Percentiles rank a stretch among this genome's conserved stretches.
Evolutionary conservation across 495 filamentous ascomycete genomes (phyloP).

Genomic region (Xylaria cubensis): DNA sequence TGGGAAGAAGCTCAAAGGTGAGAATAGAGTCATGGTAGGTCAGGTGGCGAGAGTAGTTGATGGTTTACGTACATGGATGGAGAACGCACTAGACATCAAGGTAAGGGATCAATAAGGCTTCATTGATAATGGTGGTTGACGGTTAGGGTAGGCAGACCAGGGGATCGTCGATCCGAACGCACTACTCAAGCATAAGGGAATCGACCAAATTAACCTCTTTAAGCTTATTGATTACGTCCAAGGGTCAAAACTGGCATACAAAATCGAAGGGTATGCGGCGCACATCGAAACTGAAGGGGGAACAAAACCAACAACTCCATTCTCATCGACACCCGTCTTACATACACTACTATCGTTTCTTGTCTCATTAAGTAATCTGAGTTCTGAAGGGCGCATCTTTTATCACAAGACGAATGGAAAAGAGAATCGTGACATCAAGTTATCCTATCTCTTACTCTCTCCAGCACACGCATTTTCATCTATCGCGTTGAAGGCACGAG

Average conservation of each 20-base stretch:
- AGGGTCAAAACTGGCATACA: constrained; percentile 91
- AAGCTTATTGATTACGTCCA: constrained; percentile 86
- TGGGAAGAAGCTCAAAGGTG: constrained; percentile 84
- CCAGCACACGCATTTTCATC: constrained; percentile 90
- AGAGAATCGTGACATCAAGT: constrained; percentile 53
- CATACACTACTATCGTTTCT: constrained; percentile 87
- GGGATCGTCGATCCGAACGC: constrained; percentile 67
- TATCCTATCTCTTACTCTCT: constrained; percentile 93
- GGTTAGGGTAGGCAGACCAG: constrained; percentile 49
- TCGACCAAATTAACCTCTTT: constrained; percentile 94
- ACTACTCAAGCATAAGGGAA: constrained; percentile 82
- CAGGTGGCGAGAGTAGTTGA: constrained; percentile 83
- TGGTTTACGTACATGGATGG: constrained; percentile 72
- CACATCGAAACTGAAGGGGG: constrained; percentile 58
- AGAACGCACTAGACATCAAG: constrained; percentile 50
- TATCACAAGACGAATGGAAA: constrained; percentile 60
- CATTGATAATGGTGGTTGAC: constrained; percentile 2
- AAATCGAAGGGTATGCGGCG: constrained; percentile 85
- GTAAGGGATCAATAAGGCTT: constrained; percentile 35
- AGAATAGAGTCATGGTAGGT: constrained; percentile 90
- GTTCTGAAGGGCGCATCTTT: constrained; percentile 86
- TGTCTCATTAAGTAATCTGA: constrained; percentile 83
- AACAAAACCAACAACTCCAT: constrained; percentile 32
- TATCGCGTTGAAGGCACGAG: constrained; percentile 83
- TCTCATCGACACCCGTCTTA: constrained; percentile 70